Percentiles rank a stretch among this genome's conserved stretches.
Evolutionary conservation across 2,329 filamentous ascomycete species (phyloP).

Genomic region (Monosporascus cannonballus): DNA sequence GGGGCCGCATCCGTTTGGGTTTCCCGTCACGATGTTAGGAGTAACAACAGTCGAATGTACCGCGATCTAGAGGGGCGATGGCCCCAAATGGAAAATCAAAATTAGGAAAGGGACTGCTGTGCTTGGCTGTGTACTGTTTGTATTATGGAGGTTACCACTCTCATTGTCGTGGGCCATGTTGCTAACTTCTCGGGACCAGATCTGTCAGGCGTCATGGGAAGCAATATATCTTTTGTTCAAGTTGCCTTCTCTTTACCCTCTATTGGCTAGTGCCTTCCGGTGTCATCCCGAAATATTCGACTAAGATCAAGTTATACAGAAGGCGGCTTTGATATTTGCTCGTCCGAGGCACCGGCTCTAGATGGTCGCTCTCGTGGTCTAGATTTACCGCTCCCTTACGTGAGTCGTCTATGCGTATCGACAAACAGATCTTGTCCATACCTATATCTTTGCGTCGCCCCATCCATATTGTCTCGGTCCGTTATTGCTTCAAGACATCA

Average conservation of each 20-base stretch:
- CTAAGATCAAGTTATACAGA: slow-evolving; percentile 5
- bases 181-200: slow-evolving; percentile 13
- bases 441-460: slow-evolving; percentile 9
- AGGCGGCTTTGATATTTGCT: slow-evolving; percentile 9
- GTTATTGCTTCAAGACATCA: slow-evolving; percentile 16
- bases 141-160: slow-evolving; percentile 7
- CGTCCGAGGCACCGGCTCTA: not conserved
- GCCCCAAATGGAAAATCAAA: slow-evolving; percentile 6
- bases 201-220: slow-evolving; percentile 13
- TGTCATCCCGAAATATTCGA: not conserved
- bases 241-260: slow-evolving; percentile 5
- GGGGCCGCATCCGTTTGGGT: slow-evolving; percentile 13
- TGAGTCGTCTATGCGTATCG: slow-evolving; percentile 1
- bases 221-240: slow-evolving; percentile 7
- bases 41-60: slow-evolving; percentile 17
- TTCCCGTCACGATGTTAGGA: slow-evolving; percentile 13
- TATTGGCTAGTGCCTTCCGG: slow-evolving; percentile 2
- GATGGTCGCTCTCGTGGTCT: not conserved
- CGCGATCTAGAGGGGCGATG: slow-evolving; percentile 5
- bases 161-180: slow-evolving; percentile 13
- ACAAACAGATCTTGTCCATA: slow-evolving; percentile 11
- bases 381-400: slow-evolving; percentile 4
- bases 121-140: slow-evolving; percentile 14
- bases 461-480: slow-evolving; percentile 10
- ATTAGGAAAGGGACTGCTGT: slow-evolving; percentile 12